Percentiles rank a stretch among this genome's conserved stretches.
Conservation (phyloP, 1,284 basidiomycete genomes). For the Abortiporus biennis region DNA sequence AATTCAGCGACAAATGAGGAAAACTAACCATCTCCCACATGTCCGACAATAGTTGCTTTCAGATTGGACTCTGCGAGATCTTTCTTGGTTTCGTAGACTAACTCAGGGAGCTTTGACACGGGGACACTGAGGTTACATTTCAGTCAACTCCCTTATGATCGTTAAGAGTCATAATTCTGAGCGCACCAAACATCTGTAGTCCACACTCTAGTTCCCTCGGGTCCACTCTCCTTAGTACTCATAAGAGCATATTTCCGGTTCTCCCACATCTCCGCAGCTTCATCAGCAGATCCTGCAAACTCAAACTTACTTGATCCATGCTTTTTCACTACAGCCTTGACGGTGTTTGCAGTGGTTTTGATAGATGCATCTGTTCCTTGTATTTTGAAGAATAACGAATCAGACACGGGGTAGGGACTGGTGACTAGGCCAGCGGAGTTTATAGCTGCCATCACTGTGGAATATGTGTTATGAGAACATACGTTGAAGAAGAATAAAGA, state of each 20-base stretch:
- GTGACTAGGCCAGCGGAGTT: slow-evolving; percentile 58
- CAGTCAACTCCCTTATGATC: slow-evolving; percentile 31
- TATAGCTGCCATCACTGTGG: slow-evolving; percentile 72
- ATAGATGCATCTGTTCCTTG: slow-evolving; percentile 68
- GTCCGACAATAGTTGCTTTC: slow-evolving; percentile 72
- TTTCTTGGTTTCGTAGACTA: slow-evolving; percentile 70
- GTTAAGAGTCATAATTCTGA: background rate
- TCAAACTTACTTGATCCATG: slow-evolving; percentile 69
- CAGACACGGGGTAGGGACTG: slow-evolving; percentile 61
- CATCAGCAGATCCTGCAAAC: slow-evolving; percentile 72
- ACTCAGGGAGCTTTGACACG: slow-evolving; percentile 62
- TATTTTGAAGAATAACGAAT: slow-evolving; percentile 89
- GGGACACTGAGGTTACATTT: slow-evolving; percentile 55
- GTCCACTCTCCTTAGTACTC: slow-evolving; percentile 55
- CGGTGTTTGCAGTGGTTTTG: slow-evolving; percentile 51
- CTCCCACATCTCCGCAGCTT: slow-evolving; percentile 82
- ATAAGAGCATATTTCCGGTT: slow-evolving; percentile 83
- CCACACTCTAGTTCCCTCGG: slow-evolving; percentile 69
- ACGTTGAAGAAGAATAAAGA: background rate
- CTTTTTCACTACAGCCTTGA: slow-evolving; percentile 56
- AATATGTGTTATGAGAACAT: background rate
- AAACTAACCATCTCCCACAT: slow-evolving; percentile 77
- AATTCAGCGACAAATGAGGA: slow-evolving; percentile 14
- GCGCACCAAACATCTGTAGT: slow-evolving; percentile 82
- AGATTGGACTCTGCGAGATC: slow-evolving; percentile 63